Evolutionary conservation across 768 basidiomycete species (phyloP).

Genomic region (Fomitopsis pulvina): DNA sequence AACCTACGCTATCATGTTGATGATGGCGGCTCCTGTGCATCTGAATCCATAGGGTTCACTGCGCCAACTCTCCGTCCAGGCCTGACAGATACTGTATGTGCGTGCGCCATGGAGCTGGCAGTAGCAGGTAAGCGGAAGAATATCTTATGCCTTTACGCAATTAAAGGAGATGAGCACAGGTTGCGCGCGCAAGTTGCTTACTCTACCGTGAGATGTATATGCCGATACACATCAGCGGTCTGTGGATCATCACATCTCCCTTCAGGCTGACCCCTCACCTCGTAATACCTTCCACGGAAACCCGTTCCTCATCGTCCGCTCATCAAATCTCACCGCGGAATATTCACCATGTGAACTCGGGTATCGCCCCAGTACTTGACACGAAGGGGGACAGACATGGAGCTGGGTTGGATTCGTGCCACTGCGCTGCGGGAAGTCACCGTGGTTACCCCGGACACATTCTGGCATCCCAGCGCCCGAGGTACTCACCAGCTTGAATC

Average conservation of each 20-base stretch:
- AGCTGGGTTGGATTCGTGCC: constrained; percentile 24
- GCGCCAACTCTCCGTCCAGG: constrained; percentile 7
- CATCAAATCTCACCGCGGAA: constrained; percentile 23
- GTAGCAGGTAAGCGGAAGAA: constrained; percentile 21
- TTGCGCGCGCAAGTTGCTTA: constrained; percentile 48
- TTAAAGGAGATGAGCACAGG: constrained; percentile 30
- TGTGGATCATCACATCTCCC: too few relatives aligned
- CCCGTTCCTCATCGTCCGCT: constrained; percentile 24
- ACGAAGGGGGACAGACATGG: constrained; percentile 7
- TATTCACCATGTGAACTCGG: constrained; percentile 34
- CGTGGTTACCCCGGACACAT: not conserved
- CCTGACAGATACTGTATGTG: too few relatives aligned
- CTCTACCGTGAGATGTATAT: constrained; percentile 32
- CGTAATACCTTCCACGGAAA: constrained; percentile 8
- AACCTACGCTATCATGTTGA: too few relatives aligned
- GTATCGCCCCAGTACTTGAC: constrained; percentile 27
- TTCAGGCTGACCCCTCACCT: constrained; percentile 28
- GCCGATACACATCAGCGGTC: not conserved
- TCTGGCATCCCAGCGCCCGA: not conserved
- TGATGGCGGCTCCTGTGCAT: too few relatives aligned
- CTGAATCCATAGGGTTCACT: not conserved
- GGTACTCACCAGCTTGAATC: not conserved
- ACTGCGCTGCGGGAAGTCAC: too few relatives aligned
- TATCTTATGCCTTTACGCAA: constrained; percentile 38
- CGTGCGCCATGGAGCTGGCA: constrained; percentile 26